Evolutionary conservation across 768 basidiomycete genomes (phyloP).

Genomic region (Crepidotus variabilis): DNA sequence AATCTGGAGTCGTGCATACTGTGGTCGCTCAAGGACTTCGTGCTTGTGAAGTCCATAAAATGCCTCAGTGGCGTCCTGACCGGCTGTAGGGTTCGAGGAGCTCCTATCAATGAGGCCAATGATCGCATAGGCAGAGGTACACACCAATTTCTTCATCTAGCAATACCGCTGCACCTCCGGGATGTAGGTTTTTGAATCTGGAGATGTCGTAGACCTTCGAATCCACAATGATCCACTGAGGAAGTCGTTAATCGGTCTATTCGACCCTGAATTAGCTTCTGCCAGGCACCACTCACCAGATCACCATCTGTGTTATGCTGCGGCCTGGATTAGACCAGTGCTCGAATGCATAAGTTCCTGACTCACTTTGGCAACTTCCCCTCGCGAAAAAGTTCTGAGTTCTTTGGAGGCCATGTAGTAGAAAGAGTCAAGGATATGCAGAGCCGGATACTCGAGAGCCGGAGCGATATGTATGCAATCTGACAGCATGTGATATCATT

Average conservation of each 20-base stretch:
- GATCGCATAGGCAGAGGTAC: constrained; percentile 20
- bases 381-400: constrained; percentile 33
- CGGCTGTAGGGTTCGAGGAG: constrained; percentile 47
- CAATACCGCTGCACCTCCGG: constrained; percentile 79
- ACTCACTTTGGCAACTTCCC: constrained; percentile 40
- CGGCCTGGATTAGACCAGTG: background rate
- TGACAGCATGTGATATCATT: too few species aligned
- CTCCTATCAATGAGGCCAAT: background rate
- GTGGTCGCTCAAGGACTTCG: constrained; percentile 79
- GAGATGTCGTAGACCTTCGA: constrained; percentile 82
- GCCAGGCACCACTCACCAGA: constrained; percentile 32
- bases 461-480: background rate
- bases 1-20: constrained; percentile 73
- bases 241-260: background rate
- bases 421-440: background rate
- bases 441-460: background rate
- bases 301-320: constrained; percentile 78
- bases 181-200: constrained; percentile 80
- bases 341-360: background rate
- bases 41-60: constrained; percentile 91
- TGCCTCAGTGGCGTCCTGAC: constrained; percentile 83
- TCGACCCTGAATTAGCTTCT: constrained; percentile 24
- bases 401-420: constrained; percentile 32
- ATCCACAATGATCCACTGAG: constrained; percentile 83
- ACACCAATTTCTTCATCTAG: constrained; percentile 71